These are phyloP conservation scores for Elaeagnus macrophylla DNA, from an alignment of 306 rosid species.

Conservation along the genomic window DNA sequence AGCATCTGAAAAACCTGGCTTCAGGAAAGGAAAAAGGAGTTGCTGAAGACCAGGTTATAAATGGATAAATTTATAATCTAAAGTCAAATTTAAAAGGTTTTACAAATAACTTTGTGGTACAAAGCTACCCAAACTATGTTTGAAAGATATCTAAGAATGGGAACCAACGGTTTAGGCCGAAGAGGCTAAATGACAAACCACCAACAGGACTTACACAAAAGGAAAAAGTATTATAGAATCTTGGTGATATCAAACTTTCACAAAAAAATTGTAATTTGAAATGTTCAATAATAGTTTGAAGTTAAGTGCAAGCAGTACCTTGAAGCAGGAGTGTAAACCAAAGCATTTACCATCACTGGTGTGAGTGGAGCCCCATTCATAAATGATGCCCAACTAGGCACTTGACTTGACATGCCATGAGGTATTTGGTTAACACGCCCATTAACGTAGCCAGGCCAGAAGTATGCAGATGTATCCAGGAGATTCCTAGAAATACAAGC, in stretches of 20 bases:
- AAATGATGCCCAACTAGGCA: constrained; percentile 83
- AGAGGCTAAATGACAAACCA: not conserved
- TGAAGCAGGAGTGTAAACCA: constrained; percentile 88
- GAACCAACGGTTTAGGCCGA: not conserved
- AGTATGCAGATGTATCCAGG: constrained; percentile 74
- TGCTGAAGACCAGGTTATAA: constrained; percentile 72
- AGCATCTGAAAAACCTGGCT: constrained; percentile 91
- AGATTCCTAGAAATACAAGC: constrained; percentile 87
- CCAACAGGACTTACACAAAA: not conserved
- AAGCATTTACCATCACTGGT: constrained; percentile 51
- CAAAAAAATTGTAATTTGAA: not conserved
- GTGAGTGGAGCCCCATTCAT: constrained; percentile 71
- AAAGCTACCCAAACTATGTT: not conserved
- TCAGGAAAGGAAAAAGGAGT: constrained; percentile 58
- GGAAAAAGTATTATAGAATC: no score
- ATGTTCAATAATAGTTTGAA: not conserved
- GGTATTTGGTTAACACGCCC: constrained; percentile 71
- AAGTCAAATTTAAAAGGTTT: constrained; percentile 19
- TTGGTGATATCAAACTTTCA: not conserved
- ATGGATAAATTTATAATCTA: constrained; percentile 24
- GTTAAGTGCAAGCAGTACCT: constrained; percentile 39
- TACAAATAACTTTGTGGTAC: constrained; percentile 9
- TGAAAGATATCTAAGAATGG: not conserved
- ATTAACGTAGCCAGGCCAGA: constrained; percentile 84
- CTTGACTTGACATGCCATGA: constrained; percentile 65